Evolutionary conservation across 2,329 filamentous ascomycete genomes (phyloP).

Genomic region (Nothomitra cinnamomea): DNA sequence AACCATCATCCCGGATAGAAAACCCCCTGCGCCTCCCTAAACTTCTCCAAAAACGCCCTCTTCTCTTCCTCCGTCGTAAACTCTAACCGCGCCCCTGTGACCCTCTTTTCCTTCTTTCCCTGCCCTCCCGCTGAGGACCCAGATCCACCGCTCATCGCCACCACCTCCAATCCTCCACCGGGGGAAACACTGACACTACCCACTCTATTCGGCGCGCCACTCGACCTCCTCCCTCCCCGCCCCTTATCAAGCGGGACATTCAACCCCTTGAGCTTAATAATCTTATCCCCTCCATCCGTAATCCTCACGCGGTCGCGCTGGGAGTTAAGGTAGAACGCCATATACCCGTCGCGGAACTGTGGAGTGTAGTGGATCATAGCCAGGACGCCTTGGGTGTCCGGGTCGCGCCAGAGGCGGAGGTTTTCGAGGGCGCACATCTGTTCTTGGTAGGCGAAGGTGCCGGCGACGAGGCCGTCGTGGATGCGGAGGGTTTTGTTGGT

Average conservation of each 20-base stretch:
- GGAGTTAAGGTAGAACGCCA: constrained; percentile 28
- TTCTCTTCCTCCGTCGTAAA: constrained; percentile 27
- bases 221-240: constrained; percentile 5
- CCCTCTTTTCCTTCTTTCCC: constrained; percentile 15
- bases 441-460: constrained; percentile 27
- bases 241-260: constrained; percentile 21
- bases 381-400: constrained; percentile 24
- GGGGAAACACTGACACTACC: not conserved
- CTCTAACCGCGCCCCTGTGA: constrained; percentile 26
- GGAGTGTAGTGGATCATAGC: constrained; percentile 17
- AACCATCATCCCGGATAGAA: not conserved
- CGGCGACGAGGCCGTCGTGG: constrained; percentile 24
- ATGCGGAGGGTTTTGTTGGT: constrained; percentile 28
- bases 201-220: not conserved
- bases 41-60: constrained; percentile 22
- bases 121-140: not conserved
- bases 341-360: constrained; percentile 26
- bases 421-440: constrained; percentile 32
- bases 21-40: constrained; percentile 20
- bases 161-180: not conserved
- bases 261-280: constrained; percentile 26
- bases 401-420: constrained; percentile 29
- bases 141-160: not conserved
- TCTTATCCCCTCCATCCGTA: constrained; percentile 22
- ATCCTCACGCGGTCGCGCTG: constrained; percentile 21